A percentile compares a stretch with the other conserved stretches of the same genome.
phyloP scores from a whole-genome alignment of 306 rosid species.

The Dalbergia cultrata region DNA sequence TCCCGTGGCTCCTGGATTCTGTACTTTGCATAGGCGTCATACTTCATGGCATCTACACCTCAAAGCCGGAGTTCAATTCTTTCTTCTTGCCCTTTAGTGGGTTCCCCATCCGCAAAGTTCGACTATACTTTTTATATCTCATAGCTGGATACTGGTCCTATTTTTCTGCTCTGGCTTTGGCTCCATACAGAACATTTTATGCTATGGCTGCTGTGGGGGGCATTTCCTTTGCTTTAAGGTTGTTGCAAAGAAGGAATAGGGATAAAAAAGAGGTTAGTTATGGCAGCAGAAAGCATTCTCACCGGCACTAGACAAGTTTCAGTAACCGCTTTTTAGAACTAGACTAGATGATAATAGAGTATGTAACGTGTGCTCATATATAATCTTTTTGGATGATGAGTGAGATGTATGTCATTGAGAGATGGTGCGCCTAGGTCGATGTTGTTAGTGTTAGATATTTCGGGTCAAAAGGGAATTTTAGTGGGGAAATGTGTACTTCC shows the following conservation, averaged over 20 bases:
- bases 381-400: constrained; percentile 34
- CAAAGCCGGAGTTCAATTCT: constrained; percentile 79
- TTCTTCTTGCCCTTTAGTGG: constrained; percentile 61
- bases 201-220: constrained; percentile 78
- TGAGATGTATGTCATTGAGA: constrained; percentile 18
- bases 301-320: constrained; percentile 66
- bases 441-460: constrained; percentile 30
- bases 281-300: constrained; percentile 78
- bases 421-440: constrained; percentile 42
- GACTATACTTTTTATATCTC: constrained; percentile 68
- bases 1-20: constrained; percentile 90
- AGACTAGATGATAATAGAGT: constrained; percentile 12
- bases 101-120: constrained; percentile 58
- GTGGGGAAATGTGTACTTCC: constrained; percentile 27
- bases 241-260: constrained; percentile 56
- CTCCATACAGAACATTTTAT: constrained; percentile 75
- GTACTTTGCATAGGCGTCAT: constrained; percentile 80
- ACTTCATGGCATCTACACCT: constrained; percentile 81
- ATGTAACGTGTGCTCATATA: constrained; percentile 16
- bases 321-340: constrained; percentile 23
- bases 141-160: constrained; percentile 81
- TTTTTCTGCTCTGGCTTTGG: constrained; percentile 76
- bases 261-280: constrained; percentile 65
- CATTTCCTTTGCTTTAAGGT: constrained; percentile 65
- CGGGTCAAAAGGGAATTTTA: constrained; percentile 27